These are phyloP conservation scores for Aaosphaeria arxii DNA, from an alignment of 2,329 filamentous ascomycete species.

Conservation along the genomic window DNA sequence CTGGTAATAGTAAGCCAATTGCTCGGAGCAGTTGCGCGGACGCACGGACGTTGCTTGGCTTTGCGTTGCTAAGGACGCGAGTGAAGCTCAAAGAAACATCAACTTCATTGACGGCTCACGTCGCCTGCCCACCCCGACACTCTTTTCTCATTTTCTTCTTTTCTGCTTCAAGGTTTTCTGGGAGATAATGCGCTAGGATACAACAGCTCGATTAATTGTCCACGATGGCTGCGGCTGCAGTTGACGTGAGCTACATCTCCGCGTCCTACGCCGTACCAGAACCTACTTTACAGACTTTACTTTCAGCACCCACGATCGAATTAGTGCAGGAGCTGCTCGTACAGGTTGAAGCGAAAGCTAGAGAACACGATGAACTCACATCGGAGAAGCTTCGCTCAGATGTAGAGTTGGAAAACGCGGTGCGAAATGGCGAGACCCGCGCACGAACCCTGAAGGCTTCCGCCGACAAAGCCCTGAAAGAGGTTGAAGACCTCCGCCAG, in stretches of 20 bases:
- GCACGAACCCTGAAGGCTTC: conserved; percentile 77
- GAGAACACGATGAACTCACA: conserved; percentile 76
- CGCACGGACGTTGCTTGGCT: no score
- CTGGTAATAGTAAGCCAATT: no score
- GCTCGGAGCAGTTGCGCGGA: no score
- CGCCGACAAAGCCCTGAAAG: conserved; percentile 78
- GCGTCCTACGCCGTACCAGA: conserved; percentile 68
- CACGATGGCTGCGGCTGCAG: conserved; percentile 57
- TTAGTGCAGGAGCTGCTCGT: conserved; percentile 73
- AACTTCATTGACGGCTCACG: background rate
- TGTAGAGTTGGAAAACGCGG: conserved; percentile 88
- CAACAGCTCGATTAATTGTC: conserved; percentile 7
- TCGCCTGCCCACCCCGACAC: conserved; percentile 6
- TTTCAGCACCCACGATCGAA: conserved; percentile 70
- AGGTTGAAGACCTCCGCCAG: conserved; percentile 75
- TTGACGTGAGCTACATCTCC: conserved; percentile 73
- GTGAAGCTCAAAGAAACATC: background rate
- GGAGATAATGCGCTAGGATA: conserved; percentile 22
- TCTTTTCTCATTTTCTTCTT: conserved; percentile 19
- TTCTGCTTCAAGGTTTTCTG: conserved; percentile 1
- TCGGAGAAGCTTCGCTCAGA: conserved; percentile 86
- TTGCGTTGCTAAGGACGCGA: background rate
- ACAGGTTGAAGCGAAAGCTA: conserved; percentile 73
- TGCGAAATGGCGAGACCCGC: conserved; percentile 79
- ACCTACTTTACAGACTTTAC: conserved; percentile 57